Evolutionary conservation across 495 filamentous ascomycete species (phyloP), one percentile per base, ranked within the genome.

Genomic region (Neurospora cerealis): DNA sequence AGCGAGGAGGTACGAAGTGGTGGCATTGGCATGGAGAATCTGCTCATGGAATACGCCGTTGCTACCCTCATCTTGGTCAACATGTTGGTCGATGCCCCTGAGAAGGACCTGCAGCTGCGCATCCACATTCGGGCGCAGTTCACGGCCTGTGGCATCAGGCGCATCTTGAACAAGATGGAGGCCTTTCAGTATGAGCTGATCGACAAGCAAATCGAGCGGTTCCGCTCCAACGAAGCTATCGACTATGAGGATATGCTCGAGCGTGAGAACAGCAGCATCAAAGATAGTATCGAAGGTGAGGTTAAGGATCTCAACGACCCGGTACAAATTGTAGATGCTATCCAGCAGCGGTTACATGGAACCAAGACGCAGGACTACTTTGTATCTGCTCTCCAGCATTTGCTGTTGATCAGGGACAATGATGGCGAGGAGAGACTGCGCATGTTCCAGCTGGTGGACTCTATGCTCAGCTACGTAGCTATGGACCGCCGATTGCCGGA

Each of bases 1-100:
- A 97, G 94, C 77, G 96, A 99, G 79, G 96, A 99, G 83, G 92
- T 97, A 74, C 93, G 96, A 79, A 97, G 93, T 82, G 96, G 96
- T 71, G 96, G 96, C 71, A 97, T 98, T 80, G 96, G 96, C 81
- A 96, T 98, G 93, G 96, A 99, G 87, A 98, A 97, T 79, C 88
- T 97, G 69, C 88, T 99, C 17, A 99, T 99, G 96, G 96, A 99
- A 87, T 99, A 99, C 78, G 96, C 94, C 13, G 93, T 98, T 69
- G 93, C 96, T 17, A 95, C 95, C 9, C 89, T 99, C 82, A 93
- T 98, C 77, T 85, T 99, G 76, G 90, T 99, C 83, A 99, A 99
- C 80, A 97, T 97, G 91, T 87, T 99, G 77, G 91, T 98, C 72
- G 95, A 98, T 80, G 94, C 95, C 7, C 91, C 93, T 9, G 93